Percentiles rank a stretch among this genome's conserved stretches.
Evolutionary conservation across 75 land plant species (phyloP).

Genomic region (Pseudotsuga menziesii): DNA sequence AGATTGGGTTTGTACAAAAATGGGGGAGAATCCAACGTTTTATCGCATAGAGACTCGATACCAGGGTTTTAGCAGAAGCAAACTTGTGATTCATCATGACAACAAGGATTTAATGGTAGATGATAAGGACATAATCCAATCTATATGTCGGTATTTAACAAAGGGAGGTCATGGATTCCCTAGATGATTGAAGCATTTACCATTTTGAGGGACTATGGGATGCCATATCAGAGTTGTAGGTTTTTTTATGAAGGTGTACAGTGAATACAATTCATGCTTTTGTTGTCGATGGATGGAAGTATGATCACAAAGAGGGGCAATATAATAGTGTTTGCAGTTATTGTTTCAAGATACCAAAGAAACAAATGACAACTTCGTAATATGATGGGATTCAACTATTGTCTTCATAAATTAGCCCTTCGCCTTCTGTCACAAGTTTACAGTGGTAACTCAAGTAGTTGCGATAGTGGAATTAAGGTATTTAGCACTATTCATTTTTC

Average conservation of each 20-base stretch:
- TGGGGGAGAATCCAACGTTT: background rate
- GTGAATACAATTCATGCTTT: constrained; percentile 58
- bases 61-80: background rate
- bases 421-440: constrained; percentile 44
- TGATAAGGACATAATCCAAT: background rate
- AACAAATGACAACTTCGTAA: constrained; percentile 14
- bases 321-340: constrained; percentile 76
- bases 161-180: constrained; percentile 68
- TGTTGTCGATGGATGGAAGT: constrained; percentile 16
- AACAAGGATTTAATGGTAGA: constrained; percentile 1
- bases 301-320: constrained; percentile 41
- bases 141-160: constrained; percentile 26
- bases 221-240: constrained; percentile 93
- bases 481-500: constrained; percentile 22
- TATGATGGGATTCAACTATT: constrained; percentile 7
- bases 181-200: constrained; percentile 47
- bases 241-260: constrained; percentile 92
- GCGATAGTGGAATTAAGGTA: constrained; percentile 20
- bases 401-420: constrained; percentile 19
- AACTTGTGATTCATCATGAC: background rate
- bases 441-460: constrained; percentile 35
- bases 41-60: background rate
- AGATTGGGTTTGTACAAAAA: background rate
- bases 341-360: constrained; percentile 65
- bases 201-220: constrained; percentile 87